Conservation (phyloP, 306 rosid species). For the Inga leiocalycina region DNA sequence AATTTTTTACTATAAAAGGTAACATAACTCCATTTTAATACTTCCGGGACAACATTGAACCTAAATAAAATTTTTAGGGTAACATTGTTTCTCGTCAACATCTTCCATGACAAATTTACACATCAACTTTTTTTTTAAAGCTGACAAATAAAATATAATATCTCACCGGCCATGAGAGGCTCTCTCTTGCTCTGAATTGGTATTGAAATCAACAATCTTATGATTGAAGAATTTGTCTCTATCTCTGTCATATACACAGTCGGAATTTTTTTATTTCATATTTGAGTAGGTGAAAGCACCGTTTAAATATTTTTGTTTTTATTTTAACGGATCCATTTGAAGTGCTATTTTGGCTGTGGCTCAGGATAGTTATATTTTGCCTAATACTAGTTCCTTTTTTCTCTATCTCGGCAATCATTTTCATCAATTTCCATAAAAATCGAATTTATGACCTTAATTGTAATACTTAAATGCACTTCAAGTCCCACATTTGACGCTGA, state of each 20-base stretch:
- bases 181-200: neutral
- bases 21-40: too few relatives aligned
- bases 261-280: neutral
- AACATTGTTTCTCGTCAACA: too few relatives aligned
- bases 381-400: neutral
- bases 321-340: neutral
- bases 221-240: neutral
- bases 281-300: neutral
- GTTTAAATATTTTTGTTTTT: neutral
- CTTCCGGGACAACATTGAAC: accelerated
- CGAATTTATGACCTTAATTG: neutral
- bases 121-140: neutral
- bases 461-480: neutral
- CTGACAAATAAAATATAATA: neutral
- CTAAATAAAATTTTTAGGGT: too few relatives aligned
- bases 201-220: neutral
- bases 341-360: neutral
- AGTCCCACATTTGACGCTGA: neutral
- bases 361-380: neutral
- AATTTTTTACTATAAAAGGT: too few relatives aligned
- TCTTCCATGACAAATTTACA: too few relatives aligned
- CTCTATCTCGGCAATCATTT: neutral
- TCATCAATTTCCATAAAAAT: neutral
- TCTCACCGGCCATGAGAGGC: neutral
- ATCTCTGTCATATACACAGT: neutral